Percentiles rank a stretch among this genome's conserved stretches.
phyloP scores from a whole-genome alignment of 1,284 basidiomycete genomes.

The Cryptococcus sp. region DNA sequence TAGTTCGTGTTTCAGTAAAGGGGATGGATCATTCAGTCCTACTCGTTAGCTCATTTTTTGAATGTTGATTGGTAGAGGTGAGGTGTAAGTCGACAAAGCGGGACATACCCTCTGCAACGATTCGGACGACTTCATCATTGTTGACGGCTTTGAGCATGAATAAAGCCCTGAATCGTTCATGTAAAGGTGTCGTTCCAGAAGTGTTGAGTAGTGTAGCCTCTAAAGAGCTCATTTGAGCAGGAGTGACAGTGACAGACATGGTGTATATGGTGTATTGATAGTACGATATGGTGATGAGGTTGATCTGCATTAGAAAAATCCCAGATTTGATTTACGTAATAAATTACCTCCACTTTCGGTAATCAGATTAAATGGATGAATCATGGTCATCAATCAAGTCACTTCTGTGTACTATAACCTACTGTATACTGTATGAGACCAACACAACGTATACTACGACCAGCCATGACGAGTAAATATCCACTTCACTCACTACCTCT shows the following conservation, averaged over 20 bases:
- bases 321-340: not conserved
- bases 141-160: conserved; percentile 87
- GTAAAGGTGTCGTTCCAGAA: conserved; percentile 68
- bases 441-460: too few relatives aligned
- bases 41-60: conserved; percentile 8
- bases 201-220: conserved; percentile 65
- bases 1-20: conserved; percentile 92
- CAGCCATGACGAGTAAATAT: conserved; percentile 13
- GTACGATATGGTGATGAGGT: not conserved
- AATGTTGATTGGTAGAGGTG: too few relatives aligned
- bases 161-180: conserved; percentile 84
- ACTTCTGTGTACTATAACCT: too few relatives aligned
- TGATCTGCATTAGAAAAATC: conserved; percentile 5
- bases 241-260: conserved; percentile 39
- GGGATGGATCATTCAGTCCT: conserved; percentile 85
- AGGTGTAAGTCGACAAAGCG: not conserved
- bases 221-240: conserved; percentile 37
- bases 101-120: conserved; percentile 73
- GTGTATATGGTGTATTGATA: conserved; percentile 1
- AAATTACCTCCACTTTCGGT: not conserved
- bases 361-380: too few relatives aligned
- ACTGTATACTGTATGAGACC: too few relatives aligned
- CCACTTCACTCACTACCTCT: conserved; percentile 38
- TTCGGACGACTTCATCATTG: conserved; percentile 68
- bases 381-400: conserved; percentile 1